Evolutionary conservation across 164 flowering plant species (phyloP).

Genomic region (Litsea cubeba): DNA sequence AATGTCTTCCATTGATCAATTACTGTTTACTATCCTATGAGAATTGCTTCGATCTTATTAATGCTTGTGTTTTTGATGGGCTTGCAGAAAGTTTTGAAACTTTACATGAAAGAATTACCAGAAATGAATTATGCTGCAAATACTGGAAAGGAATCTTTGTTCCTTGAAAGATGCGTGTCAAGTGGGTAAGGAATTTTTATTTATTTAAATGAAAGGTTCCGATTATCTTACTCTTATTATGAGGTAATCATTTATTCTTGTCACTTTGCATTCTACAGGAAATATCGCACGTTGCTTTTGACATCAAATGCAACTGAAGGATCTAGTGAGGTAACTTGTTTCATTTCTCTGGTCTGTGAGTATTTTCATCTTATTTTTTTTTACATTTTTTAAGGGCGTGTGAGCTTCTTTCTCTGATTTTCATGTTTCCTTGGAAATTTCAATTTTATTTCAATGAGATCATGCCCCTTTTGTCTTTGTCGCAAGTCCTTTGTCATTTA

Average conservation of each 20-base stretch:
- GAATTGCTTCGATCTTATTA: background rate
- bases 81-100: conserved; percentile 54
- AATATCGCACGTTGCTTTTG: conserved; percentile 66
- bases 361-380: too few species aligned
- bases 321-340: conserved; percentile 39
- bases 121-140: conserved; percentile 86
- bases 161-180: conserved; percentile 78
- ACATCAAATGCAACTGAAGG: conserved; percentile 30
- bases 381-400: too few species aligned
- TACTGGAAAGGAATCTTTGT: conserved; percentile 78
- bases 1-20: background rate
- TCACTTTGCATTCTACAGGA: conserved; percentile 38
- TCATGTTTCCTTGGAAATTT: too few species aligned
- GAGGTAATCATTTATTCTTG: background rate
- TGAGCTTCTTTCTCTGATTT: too few species aligned
- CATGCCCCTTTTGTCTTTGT: too few species aligned
- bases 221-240: background rate
- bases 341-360: background rate
- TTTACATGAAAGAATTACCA: conserved; percentile 72
- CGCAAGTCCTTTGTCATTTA: too few species aligned
- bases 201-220: background rate
- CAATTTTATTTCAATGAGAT: too few species aligned
- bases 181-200: conserved; percentile 46
- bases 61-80: conserved; percentile 1
- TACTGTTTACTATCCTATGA: background rate